Percentiles rank a stretch among this genome's conserved stretches.
phyloP scores from a whole-genome alignment of 2,329 filamentous ascomycete species.

The Botrytis fragariae region DNA sequence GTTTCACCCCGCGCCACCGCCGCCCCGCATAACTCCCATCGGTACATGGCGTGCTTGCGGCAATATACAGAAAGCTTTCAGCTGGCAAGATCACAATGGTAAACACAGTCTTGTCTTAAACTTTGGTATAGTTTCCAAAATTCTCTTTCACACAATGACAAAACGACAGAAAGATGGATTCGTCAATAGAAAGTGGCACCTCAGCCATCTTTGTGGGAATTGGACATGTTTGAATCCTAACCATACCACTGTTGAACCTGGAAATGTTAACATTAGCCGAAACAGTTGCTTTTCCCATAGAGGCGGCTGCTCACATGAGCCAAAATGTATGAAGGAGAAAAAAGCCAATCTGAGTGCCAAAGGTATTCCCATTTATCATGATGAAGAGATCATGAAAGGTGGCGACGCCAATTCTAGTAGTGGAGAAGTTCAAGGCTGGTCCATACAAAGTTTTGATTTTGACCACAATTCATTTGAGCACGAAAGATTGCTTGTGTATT shows the following conservation, averaged over 20 bases:
- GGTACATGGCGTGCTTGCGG: conserved; percentile 18
- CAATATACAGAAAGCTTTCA: conserved; percentile 26
- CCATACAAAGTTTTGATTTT: not conserved
- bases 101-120: conserved; percentile 30
- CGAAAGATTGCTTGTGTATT: not conserved
- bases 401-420: not conserved
- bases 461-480: not conserved
- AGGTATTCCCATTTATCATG: conserved; percentile 14
- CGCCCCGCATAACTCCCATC: conserved; percentile 16
- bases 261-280: conserved; percentile 30
- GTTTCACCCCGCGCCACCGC: conserved; percentile 32
- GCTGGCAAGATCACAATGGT: conserved; percentile 22
- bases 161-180: conserved; percentile 34
- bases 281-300: conserved; percentile 36
- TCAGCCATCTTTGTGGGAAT: conserved; percentile 39
- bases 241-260: conserved; percentile 35
- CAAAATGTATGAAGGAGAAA: conserved; percentile 33
- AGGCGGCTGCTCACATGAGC: conserved; percentile 30
- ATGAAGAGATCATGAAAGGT: not conserved
- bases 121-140: conserved; percentile 31
- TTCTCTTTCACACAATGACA: conserved; percentile 29
- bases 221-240: conserved; percentile 37
- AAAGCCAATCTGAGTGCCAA: conserved; percentile 30
- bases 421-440: not conserved
- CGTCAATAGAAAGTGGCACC: conserved; percentile 34